Percentiles rank a stretch among this genome's conserved stretches.
These are phyloP conservation scores for Stagonosporopsis vannaccii DNA, from an alignment of 2,329 filamentous ascomycete genomes.

Conservation along the genomic window DNA sequence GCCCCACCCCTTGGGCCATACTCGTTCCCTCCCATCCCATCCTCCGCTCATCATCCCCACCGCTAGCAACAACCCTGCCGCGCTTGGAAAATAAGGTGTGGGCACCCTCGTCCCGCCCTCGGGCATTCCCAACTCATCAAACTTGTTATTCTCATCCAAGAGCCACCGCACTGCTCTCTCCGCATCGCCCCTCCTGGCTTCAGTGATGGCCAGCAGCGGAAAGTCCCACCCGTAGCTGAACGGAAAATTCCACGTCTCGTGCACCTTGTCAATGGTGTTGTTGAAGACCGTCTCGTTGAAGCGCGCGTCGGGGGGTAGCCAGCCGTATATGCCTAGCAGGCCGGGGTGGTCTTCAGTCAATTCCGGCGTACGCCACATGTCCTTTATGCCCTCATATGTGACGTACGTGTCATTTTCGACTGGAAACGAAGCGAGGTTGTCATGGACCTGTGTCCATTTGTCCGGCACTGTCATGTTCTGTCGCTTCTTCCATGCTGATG, in stretches of 20 bases:
- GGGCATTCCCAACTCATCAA: slow-evolving; percentile 65
- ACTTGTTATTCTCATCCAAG: slow-evolving; percentile 59
- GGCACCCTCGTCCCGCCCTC: slow-evolving; percentile 61
- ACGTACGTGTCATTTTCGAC: slow-evolving; percentile 60
- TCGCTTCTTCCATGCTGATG: slow-evolving; percentile 60
- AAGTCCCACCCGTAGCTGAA: slow-evolving; percentile 48
- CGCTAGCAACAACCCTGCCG: slow-evolving; percentile 59
- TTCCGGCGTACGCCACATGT: slow-evolving; percentile 42
- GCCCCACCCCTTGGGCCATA: slow-evolving; percentile 60
- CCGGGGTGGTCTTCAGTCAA: slow-evolving; percentile 44
- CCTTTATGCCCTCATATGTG: slow-evolving; percentile 60
- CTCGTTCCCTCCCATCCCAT: slow-evolving; percentile 61
- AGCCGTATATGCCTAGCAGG: slow-evolving; percentile 41
- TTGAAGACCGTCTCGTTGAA: slow-evolving; percentile 41
- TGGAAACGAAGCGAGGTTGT: slow-evolving; percentile 63
- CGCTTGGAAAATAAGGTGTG: slow-evolving; percentile 65
- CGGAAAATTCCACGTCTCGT: slow-evolving; percentile 47
- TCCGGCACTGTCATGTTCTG: slow-evolving; percentile 54
- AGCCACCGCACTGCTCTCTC: slow-evolving; percentile 49
- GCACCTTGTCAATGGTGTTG: slow-evolving; percentile 38
- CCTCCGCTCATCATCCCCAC: slow-evolving; percentile 65
- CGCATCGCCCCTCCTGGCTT: slow-evolving; percentile 36
- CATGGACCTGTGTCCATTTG: slow-evolving; percentile 58
- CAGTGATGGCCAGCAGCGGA: slow-evolving; percentile 42
- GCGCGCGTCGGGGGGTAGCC: slow-evolving; percentile 39